Percentiles rank a stretch among this genome's conserved stretches.
Conservation (phyloP, 495 filamentous ascomycete genomes). For the Podospora pseudoanserina region DNA sequence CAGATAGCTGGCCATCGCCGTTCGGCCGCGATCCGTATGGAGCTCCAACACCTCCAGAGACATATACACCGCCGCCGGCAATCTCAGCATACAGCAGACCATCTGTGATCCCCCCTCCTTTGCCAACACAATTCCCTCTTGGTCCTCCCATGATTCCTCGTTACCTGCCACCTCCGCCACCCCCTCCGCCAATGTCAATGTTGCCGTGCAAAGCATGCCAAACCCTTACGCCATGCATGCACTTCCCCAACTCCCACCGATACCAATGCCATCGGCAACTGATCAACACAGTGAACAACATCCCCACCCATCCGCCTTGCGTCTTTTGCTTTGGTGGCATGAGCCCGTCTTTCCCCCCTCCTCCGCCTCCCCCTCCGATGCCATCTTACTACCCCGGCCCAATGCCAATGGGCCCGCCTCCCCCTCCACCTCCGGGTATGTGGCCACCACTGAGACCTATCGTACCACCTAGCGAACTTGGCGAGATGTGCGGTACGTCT, state of each 20-base stretch:
- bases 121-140: not conserved
- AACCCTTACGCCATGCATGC: not conserved
- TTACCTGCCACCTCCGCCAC: not conserved
- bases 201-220: slow-evolving; percentile 2
- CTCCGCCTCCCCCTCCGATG: not conserved
- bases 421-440: too few relatives aligned
- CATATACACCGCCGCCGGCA: slow-evolving; percentile 15
- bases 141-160: not conserved
- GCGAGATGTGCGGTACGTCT: not conserved
- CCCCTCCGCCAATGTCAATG: slow-evolving; percentile 3
- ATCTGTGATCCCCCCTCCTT: not conserved
- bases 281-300: not conserved
- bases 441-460: not conserved
- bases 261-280: not conserved
- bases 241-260: not conserved
- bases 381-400: not conserved
- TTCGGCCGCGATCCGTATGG: slow-evolving; percentile 11
- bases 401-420: not conserved
- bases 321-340: not conserved
- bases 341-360: not conserved
- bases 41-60: slow-evolving; percentile 12
- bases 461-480: not conserved
- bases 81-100: slow-evolving; percentile 15
- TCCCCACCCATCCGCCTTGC: slow-evolving; percentile 2
- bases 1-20: slow-evolving; percentile 3